Percentiles rank a stretch among this genome's conserved stretches.
Conservation (phyloP, 768 basidiomycete species). For the Rhodotorula diobovata region DNA sequence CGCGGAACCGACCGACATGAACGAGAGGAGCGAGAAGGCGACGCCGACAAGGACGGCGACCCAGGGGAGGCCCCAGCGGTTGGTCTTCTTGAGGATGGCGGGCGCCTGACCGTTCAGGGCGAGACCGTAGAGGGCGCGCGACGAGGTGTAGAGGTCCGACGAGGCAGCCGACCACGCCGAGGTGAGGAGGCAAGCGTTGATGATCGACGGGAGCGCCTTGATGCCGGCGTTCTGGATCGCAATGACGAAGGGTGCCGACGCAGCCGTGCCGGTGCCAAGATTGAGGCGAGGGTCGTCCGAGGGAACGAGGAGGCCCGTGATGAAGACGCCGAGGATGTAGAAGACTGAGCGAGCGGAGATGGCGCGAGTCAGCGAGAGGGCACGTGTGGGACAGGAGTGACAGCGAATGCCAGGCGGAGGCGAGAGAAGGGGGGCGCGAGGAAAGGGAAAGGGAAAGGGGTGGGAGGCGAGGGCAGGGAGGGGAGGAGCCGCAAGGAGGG, state of each 20-base stretch:
- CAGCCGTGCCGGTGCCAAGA: conserved; percentile 32
- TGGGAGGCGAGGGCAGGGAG: too few relatives aligned
- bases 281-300: conserved; percentile 43
- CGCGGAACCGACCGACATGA: conserved; percentile 35
- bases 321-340: conserved; percentile 49
- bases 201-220: conserved; percentile 49
- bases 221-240: conserved; percentile 50
- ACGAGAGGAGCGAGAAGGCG: conserved; percentile 44
- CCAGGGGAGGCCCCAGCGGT: conserved; percentile 47
- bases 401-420: background rate
- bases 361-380: too few relatives aligned
- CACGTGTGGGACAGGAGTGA: background rate
- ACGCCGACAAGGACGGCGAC: conserved; percentile 45
- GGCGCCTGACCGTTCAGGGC: conserved; percentile 48
- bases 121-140: conserved; percentile 46
- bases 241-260: conserved; percentile 38
- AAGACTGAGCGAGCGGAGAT: too few relatives aligned
- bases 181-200: conserved; percentile 50
- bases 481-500: too few relatives aligned
- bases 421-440: too few relatives aligned
- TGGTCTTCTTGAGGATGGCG: conserved; percentile 47
- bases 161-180: conserved; percentile 50
- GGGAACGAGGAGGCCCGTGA: conserved; percentile 48
- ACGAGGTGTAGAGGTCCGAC: conserved; percentile 45
- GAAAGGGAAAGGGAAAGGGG: too few relatives aligned